Evolutionary conservation across 176 grass and related monocot genomes (phyloP), one percentile per base, ranked within the genome.

Genomic region (Chrysopogon serrulatus): DNA sequence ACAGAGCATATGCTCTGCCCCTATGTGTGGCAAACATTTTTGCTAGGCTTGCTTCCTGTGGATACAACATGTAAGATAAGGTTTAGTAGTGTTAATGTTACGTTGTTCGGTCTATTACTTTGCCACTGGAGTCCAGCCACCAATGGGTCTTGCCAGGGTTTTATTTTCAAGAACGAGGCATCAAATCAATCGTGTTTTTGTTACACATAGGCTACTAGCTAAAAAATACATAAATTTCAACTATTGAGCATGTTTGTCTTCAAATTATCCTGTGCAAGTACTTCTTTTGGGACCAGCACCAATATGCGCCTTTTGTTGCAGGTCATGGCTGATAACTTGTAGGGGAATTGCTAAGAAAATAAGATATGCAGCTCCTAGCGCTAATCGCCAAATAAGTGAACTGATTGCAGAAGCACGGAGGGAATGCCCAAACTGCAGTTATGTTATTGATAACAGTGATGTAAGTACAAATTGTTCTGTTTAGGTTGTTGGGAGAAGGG

Each of bases 341-440:
- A 90, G 92, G 80, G 96, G 88, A 60, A 84, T 98, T 73, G 96
- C 92, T 35, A 95, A 84, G 82, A 98, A 98, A 71, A 91, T 98
- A 87, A 95, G 92, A 84, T 84, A 93, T 30, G 21, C 79, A 21
- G 32, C 44, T 74, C 60, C 61, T 30, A 75, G 85, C 26, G 76
- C 65, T 27, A 80, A 74, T 75, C 45, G 49, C 68, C 91, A 89
- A n/a, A 91, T 93, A 77, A 89, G 85, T 57, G 96, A 93, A 73
- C 31, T 77, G 27, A 79, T 77, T 66, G 70, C 79, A 82, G 96
- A 92, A 71, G 96, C 93, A 42, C 76, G 56, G 56, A 62, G 68
- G 37, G 93, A 99, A 85, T 96, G 96, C 48, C 89, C 96, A 17
- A 96, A 92, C 30, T 99, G 96, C 86, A 83, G 89, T 36, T 70